Conservation (phyloP, 495 filamentous ascomycete species). For the Aspergillus campestris region DNA sequence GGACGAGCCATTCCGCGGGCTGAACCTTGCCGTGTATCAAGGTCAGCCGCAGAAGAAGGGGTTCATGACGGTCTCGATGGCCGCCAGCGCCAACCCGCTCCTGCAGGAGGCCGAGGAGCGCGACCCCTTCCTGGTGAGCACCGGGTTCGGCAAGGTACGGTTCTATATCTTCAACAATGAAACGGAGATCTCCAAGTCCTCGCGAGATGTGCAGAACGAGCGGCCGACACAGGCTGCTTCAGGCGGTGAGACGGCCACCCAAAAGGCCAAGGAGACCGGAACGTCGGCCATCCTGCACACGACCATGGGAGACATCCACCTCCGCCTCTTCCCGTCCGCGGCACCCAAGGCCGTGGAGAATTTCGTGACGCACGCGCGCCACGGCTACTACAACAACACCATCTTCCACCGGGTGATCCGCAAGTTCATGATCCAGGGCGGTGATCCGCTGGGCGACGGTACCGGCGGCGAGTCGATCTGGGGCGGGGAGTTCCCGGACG, state of each 20-base stretch:
- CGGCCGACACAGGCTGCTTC: constrained; percentile 50
- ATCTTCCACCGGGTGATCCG: constrained; percentile 96
- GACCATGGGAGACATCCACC: constrained; percentile 86
- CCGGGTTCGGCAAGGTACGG: constrained; percentile 77
- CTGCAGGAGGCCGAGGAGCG: constrained; percentile 86
- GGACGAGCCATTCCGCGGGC: constrained; percentile 77
- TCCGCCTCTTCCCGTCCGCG: constrained; percentile 86
- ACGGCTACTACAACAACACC: constrained; percentile 91
- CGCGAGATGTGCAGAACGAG: constrained; percentile 91
- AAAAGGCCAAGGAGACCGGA: constrained; percentile 61
- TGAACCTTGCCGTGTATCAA: constrained; percentile 87
- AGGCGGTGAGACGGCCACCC: constrained; percentile 33
- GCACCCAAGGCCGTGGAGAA: constrained; percentile 98
- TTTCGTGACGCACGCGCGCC: constrained; percentile 83
- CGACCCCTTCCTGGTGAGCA: constrained; percentile 81
- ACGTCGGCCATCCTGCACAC: constrained; percentile 84
- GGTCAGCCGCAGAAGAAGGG: constrained; percentile 88
- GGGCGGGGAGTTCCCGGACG: constrained; percentile 92
- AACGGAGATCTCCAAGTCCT: constrained; percentile 69
- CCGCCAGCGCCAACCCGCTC: constrained; percentile 85
- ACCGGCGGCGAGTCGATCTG: constrained; percentile 96
- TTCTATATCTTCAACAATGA: constrained; percentile 99
- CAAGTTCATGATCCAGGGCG: constrained; percentile 96
- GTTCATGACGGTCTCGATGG: constrained; percentile 94
- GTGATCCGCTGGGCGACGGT: constrained; percentile 89